A percentile compares a stretch with the other conserved stretches of the same genome.
Evolutionary conservation across 2,329 filamentous ascomycete genomes (phyloP).

Genomic region (Penicillium verrucosum): DNA sequence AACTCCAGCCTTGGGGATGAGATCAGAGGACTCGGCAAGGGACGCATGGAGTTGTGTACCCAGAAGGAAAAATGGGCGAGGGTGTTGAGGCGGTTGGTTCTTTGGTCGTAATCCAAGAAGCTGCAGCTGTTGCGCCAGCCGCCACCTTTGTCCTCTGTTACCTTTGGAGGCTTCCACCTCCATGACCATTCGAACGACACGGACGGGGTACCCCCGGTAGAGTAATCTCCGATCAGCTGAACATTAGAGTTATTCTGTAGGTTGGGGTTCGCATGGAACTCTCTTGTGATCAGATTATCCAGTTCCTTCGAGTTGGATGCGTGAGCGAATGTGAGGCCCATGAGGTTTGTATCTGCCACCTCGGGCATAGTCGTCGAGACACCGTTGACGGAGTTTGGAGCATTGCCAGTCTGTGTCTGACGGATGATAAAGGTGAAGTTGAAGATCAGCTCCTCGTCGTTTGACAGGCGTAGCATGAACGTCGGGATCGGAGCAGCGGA

Average conservation of each 20-base stretch:
- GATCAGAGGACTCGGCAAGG: slow-evolving; percentile 54
- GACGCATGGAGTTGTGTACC: slow-evolving; percentile 65
- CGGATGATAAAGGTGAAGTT: slow-evolving; percentile 84
- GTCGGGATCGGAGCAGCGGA: slow-evolving; percentile 52
- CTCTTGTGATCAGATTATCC: slow-evolving; percentile 87
- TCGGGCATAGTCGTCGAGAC: slow-evolving; percentile 51
- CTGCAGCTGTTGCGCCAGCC: slow-evolving; percentile 97
- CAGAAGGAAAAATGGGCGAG: slow-evolving; percentile 93
- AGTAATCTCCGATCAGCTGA: slow-evolving; percentile 87
- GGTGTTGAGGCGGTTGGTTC: slow-evolving; percentile 82
- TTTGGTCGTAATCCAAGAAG: slow-evolving; percentile 95
- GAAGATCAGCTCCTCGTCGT: slow-evolving; percentile 90
- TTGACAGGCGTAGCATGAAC: slow-evolving; percentile 81
- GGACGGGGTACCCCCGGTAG: slow-evolving; percentile 75
- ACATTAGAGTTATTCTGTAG: slow-evolving; percentile 97
- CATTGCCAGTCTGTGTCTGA: slow-evolving; percentile 48
- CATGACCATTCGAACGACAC: slow-evolving; percentile 93
- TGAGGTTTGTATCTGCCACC: slow-evolving; percentile 70
- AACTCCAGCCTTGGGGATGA: slow-evolving; percentile 72
- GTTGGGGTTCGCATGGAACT: slow-evolving; percentile 96
- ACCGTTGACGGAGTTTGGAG: slow-evolving; percentile 52
- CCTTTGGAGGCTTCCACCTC: slow-evolving; percentile 92
- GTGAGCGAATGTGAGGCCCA: slow-evolving; percentile 87
- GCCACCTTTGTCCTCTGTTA: slow-evolving; percentile 74
- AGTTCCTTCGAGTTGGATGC: slow-evolving; percentile 82